Base-by-base conservation (phyloP, 805 yeast species). In the Torulaspora maleeae region DNA sequence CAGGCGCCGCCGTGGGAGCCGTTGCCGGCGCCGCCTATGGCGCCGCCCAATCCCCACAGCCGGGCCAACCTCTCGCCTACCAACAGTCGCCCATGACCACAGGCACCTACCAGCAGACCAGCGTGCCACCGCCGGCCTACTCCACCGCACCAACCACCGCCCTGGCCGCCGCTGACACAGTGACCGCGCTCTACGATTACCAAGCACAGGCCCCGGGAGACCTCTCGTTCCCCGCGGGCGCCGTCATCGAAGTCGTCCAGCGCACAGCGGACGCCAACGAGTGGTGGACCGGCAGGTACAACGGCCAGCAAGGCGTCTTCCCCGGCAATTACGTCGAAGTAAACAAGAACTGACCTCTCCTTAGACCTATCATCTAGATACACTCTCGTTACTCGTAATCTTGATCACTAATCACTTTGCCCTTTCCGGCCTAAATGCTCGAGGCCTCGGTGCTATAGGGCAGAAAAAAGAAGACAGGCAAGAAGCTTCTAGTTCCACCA, bases 301-400 rank as follows among this genome's bases (percentile, higher is more conserved):
- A 88, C 56, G 97, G 96, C 7, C 83, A 74, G 48, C 82, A 83
- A 48, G 99, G 99, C 47, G 84, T 82, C 9, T 93, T 95, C 72
- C 99, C 99, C 5, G 99, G 96, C 8, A 93, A 91, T 63, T 93
- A 93, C 59, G 99, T 93, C 22, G 91, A 85, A 63, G 64, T 87
- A 54, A 80, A 80, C 56, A 66, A 57, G 52, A 50, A 41, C 45
- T 38, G 22, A 44, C 19, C 33, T 39, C 25, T 37, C 7, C 16
- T n/a, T 29, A 29, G 16, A n/a, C 7, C 6, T 13, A 29, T 29
- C 33, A 30, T 11, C 35, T 32, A 8, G 16, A 32, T 32, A 16
- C 13, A 32, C 35, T 32, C 35, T 32, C 20, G 19, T 30, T 32
- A 32, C 13, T 32, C 35, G 20, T 32, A 32, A 15, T 32, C 35